Percentiles rank a stretch among this genome's conserved stretches.
Evolutionary conservation across 179 eudicot genomes (phyloP).

Genomic region (Vitellaria paradoxa): DNA sequence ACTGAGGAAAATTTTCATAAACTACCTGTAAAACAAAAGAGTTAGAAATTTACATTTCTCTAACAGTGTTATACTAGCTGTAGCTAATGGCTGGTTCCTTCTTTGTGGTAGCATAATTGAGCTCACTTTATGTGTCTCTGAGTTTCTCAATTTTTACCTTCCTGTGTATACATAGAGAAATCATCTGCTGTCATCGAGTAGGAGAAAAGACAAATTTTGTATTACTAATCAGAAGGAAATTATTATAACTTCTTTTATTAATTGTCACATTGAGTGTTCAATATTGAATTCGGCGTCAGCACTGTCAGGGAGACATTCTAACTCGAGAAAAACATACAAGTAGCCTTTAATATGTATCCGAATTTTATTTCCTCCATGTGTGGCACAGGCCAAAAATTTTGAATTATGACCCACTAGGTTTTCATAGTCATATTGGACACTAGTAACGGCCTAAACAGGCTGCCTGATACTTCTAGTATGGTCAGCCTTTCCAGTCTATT

Average conservation of each 20-base stretch:
- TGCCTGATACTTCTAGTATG: not conserved
- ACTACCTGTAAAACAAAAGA: conserved; percentile 1
- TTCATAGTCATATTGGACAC: not conserved
- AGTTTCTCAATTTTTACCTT: not conserved
- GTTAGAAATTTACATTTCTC: not conserved
- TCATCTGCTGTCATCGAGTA: not conserved
- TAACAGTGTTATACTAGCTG: not conserved
- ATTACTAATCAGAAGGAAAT: not conserved
- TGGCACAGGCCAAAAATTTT: not conserved
- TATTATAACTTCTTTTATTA: not conserved
- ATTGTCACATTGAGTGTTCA: not conserved
- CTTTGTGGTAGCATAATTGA: not conserved
- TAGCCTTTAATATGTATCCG: not conserved
- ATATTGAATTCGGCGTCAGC: not conserved
- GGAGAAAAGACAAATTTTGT: not conserved
- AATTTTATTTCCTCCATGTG: not conserved
- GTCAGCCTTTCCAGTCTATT: not conserved
- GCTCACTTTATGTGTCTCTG: not conserved
- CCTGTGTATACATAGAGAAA: not conserved
- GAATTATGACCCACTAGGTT: not conserved
- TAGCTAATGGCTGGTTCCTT: not conserved
- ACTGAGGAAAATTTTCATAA: not conserved
- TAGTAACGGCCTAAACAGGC: not conserved
- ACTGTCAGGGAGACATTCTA: not conserved
- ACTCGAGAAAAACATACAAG: no score